Evolutionary conservation across 768 basidiomycete species (phyloP).

Genomic region (Amanita polypyramis): DNA sequence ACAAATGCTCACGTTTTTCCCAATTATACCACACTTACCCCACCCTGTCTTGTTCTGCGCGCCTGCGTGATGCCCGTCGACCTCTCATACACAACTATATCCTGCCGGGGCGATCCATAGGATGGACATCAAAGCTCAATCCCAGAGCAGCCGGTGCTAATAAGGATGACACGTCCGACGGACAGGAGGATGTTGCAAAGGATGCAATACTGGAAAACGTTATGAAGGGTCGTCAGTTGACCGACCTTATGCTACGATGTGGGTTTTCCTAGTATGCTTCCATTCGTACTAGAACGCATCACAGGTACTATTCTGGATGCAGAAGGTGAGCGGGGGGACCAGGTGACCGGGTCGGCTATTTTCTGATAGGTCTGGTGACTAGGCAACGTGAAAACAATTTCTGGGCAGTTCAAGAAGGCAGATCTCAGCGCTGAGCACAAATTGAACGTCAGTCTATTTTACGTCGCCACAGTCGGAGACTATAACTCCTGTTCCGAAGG

Average conservation of each 20-base stretch:
- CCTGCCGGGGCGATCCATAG: not conserved
- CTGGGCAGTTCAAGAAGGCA: constrained; percentile 83
- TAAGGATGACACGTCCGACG: not conserved
- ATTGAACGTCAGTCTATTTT: constrained; percentile 63
- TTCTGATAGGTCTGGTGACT: constrained; percentile 11
- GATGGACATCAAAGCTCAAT: not conserved
- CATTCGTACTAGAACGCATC: constrained; percentile 3
- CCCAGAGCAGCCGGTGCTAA: not conserved
- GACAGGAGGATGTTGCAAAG: constrained; percentile 27
- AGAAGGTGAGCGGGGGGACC: constrained; percentile 43
- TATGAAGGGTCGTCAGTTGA: constrained; percentile 79
- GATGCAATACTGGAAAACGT: constrained; percentile 73
- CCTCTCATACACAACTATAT: not conserved
- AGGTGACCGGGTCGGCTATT: constrained; percentile 13
- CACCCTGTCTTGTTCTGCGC: not conserved
- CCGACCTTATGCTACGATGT: constrained; percentile 90
- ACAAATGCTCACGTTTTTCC: not conserved
- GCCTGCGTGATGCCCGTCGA: not conserved
- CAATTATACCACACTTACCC: not conserved
- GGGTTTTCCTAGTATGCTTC: constrained; percentile 24
- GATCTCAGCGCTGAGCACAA: constrained; percentile 83
- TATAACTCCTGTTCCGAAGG: constrained; percentile 31
- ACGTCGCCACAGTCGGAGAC: constrained; percentile 10
- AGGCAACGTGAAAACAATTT: constrained; percentile 84
- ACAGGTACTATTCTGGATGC: constrained; percentile 82